Evolutionary conservation across 163 green algal species (phyloP).

Genomic region (Picocystis sp.): DNA sequence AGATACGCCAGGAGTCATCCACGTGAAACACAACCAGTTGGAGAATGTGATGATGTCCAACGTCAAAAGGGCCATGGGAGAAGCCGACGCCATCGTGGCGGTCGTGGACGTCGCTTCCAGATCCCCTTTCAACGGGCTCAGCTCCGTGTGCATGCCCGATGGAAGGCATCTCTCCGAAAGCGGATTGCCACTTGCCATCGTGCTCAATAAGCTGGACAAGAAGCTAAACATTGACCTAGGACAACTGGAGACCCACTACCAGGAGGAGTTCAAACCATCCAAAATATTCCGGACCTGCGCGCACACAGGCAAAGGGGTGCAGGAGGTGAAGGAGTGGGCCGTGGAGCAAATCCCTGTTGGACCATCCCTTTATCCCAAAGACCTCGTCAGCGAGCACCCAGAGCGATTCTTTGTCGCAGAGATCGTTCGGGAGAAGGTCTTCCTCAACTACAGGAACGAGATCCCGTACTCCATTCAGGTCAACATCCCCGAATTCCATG

Average conservation of each 20-base stretch:
- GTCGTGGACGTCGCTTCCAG: constrained; percentile 50
- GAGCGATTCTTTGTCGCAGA: constrained; percentile 57
- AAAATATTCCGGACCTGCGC: constrained; percentile 35
- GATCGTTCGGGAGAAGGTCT: constrained; percentile 89
- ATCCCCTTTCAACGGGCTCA: constrained; percentile 4
- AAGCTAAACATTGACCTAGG: constrained; percentile 24
- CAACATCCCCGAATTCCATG: constrained; percentile 55
- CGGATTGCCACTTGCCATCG: neutral
- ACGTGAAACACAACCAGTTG: constrained; percentile 49
- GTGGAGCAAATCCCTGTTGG: constrained; percentile 41
- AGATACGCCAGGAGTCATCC: constrained; percentile 83
- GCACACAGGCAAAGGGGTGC: constrained; percentile 17
- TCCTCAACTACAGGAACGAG: constrained; percentile 76
- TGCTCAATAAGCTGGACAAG: constrained; percentile 58
- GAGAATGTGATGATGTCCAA: constrained; percentile 84
- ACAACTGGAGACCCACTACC: constrained; percentile 22
- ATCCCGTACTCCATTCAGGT: constrained; percentile 69
- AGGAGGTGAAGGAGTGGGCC: constrained; percentile 43
- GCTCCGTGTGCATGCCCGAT: neutral
- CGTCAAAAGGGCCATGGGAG: constrained; percentile 40
- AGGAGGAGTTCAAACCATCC: constrained; percentile 10
- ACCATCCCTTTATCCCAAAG: constrained; percentile 14
- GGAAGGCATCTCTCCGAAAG: too few species aligned
- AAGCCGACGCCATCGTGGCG: constrained; percentile 65
- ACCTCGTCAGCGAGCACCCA: constrained; percentile 33